Evolutionary conservation across 2,329 filamentous ascomycete genomes (phyloP).

Genomic region (Colletotrichum acutatum): DNA sequence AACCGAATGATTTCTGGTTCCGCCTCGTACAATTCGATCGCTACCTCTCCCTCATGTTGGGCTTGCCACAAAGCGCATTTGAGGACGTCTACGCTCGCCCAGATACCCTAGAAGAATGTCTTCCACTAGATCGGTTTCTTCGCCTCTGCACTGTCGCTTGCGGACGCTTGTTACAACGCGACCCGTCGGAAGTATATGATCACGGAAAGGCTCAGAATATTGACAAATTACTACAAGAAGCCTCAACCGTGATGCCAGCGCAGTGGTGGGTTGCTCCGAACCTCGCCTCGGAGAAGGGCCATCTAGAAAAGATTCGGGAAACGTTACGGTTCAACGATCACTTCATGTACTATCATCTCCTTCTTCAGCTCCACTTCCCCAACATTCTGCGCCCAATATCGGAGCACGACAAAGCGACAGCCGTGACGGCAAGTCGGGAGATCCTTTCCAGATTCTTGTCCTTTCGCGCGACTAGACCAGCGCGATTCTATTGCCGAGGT

Average conservation of each 20-base stretch:
- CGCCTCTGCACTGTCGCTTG: constrained; percentile 44
- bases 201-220: constrained; percentile 44
- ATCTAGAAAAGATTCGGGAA: constrained; percentile 32
- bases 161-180: constrained; percentile 50
- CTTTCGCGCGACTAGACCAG: constrained; percentile 44
- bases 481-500: constrained; percentile 30
- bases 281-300: constrained; percentile 24
- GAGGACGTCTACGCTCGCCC: constrained; percentile 23
- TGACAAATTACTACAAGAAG: constrained; percentile 46
- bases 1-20: constrained; percentile 46
- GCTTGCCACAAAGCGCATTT: constrained; percentile 47
- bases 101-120: constrained; percentile 36
- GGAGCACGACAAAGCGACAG: constrained; percentile 42
- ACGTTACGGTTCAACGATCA: constrained; percentile 45
- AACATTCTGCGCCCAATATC: constrained; percentile 44
- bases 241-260: constrained; percentile 44
- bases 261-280: constrained; percentile 50
- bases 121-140: constrained; percentile 45
- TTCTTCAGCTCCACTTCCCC: constrained; percentile 53
- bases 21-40: constrained; percentile 51
- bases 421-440: constrained; percentile 51
- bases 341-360: constrained; percentile 49
- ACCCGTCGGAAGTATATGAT: constrained; percentile 39
- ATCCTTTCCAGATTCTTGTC: constrained; percentile 48
- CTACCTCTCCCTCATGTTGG: constrained; percentile 52